Evolutionary conservation across 768 basidiomycete genomes (phyloP), one percentile per base, ranked within the genome.

Genomic region (Mycena albidolilacea): DNA sequence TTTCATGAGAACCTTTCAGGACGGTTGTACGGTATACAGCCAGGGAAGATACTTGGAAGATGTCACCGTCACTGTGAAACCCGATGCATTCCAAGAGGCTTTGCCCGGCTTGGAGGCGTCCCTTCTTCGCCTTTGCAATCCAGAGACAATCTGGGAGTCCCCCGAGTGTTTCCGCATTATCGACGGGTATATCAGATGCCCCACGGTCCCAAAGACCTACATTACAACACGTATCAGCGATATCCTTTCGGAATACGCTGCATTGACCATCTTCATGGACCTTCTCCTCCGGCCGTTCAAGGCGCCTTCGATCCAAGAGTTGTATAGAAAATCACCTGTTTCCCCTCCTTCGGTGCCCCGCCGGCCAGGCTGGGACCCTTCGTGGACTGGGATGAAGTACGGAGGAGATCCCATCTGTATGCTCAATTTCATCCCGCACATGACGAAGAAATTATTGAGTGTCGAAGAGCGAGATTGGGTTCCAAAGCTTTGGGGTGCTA

Each of bases 41-140:
- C 37, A 39, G 57, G 57, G 57, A 39, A 59, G 57, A 59, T 59
- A 59, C 37, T 19, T 59, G 57, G 57, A 59, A 23, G 57, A 59
- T 39, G 57, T 59, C 19, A 59, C 19, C 19, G 57, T 59, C 38
- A 59, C 57, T 19, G 17, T 59, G 5, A 59, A 59, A 9, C 38
- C 57, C 38, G 12, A 59, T 17, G 57, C 57, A 17, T 39, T 59
- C 19, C 37, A 59, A 1, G 37, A 59, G 39, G 57, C 57, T 59
- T n/a, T 59, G 12, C 57, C 57, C 23, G 57, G 57, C 17, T 8
- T 59, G 57, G 57, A 59, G 12, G 17, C 37, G n/a, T 59, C 37
- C 38, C 57, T 59, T 8, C 57, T 59, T 59, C 57, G 38, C 19
- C 57, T 59, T 59, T 59, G 57, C 9, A n/a, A 59, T 39, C 57